Evolutionary conservation across 257 asterid genomes (phyloP).

Genomic region (Verbascum thapsus): DNA sequence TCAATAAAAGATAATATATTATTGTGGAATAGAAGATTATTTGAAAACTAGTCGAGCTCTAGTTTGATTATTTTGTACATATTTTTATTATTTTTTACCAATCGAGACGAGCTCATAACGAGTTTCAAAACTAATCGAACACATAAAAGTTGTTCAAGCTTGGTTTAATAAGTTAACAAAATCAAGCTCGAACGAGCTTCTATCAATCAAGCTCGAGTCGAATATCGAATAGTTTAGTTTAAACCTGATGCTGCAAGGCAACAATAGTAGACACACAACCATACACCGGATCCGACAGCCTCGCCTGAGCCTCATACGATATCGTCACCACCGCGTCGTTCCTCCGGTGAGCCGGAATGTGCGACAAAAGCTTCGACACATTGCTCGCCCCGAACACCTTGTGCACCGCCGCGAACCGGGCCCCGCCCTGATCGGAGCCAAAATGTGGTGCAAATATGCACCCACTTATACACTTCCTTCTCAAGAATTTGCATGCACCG

Average conservation of each 20-base stretch:
- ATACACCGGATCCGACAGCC: conserved; percentile 86
- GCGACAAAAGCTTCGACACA: conserved; percentile 73
- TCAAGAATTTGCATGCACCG: conserved; percentile 93
- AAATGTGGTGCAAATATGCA: conserved; percentile 89
- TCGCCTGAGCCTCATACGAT: conserved; percentile 85
- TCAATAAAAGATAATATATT: no score
- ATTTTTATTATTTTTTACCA: no score
- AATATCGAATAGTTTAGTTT: background rate
- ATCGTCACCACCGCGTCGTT: conserved; percentile 82
- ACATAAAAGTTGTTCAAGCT: no score
- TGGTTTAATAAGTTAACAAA: no score
- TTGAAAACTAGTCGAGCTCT: no score
- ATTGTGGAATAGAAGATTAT: no score
- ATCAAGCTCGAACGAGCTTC: no score
- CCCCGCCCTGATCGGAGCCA: conserved; percentile 81
- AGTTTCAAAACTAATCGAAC: no score
- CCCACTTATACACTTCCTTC: conserved; percentile 80
- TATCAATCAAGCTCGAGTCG: no score
- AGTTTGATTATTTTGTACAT: no score
- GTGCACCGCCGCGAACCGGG: conserved; percentile 90
- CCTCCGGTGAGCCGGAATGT: conserved; percentile 63
- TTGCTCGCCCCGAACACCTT: conserved; percentile 93
- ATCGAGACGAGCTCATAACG: no score
- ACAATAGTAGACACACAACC: conserved; percentile 83
- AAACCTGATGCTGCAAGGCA: conserved; percentile 86